Conservation (phyloP, 148 eudicot species). For the Nepenthes gracilis region DNA sequence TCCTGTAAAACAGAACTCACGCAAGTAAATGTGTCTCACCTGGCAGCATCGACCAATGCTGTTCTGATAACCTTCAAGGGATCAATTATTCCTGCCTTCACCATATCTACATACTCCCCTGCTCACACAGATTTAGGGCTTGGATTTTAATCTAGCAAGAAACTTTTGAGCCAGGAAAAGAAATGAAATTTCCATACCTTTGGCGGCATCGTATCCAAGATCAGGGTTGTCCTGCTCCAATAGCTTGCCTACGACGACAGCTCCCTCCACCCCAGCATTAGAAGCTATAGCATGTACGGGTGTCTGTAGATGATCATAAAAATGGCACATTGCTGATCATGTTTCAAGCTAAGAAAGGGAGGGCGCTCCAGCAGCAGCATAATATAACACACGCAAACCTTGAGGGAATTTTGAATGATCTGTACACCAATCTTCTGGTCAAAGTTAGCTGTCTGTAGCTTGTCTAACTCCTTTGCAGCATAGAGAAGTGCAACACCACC, state of each 20-base stretch:
- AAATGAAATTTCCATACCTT: slow-evolving; percentile 28
- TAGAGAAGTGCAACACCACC: slow-evolving; percentile 69
- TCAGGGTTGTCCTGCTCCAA: slow-evolving; percentile 79
- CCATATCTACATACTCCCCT: slow-evolving; percentile 92
- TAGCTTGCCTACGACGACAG: slow-evolving; percentile 82
- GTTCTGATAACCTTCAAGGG: slow-evolving; percentile 92
- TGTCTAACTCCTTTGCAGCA: slow-evolving; percentile 47
- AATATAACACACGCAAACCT: slow-evolving; percentile 14
- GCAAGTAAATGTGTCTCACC: slow-evolving; percentile 19
- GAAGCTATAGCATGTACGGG: slow-evolving; percentile 84
- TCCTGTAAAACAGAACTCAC: neutral
- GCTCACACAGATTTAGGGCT: slow-evolving; percentile 1
- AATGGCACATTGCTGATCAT: neutral
- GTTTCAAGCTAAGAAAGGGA: no score
- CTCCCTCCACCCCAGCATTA: slow-evolving; percentile 92
- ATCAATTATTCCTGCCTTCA: slow-evolving; percentile 78
- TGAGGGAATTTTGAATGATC: slow-evolving; percentile 61
- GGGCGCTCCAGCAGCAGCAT: neutral
- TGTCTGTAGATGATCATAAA: slow-evolving; percentile 29
- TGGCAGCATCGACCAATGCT: slow-evolving; percentile 88
- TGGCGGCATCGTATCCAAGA: slow-evolving; percentile 94
- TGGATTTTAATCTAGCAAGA: no score
- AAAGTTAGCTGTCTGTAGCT: slow-evolving; percentile 35
- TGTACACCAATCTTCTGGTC: slow-evolving; percentile 69
- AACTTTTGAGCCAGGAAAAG: neutral